Evolutionary conservation across 805 yeast species (phyloP), one percentile per base, ranked within the genome.

Genomic region (Pichia manshurica): DNA sequence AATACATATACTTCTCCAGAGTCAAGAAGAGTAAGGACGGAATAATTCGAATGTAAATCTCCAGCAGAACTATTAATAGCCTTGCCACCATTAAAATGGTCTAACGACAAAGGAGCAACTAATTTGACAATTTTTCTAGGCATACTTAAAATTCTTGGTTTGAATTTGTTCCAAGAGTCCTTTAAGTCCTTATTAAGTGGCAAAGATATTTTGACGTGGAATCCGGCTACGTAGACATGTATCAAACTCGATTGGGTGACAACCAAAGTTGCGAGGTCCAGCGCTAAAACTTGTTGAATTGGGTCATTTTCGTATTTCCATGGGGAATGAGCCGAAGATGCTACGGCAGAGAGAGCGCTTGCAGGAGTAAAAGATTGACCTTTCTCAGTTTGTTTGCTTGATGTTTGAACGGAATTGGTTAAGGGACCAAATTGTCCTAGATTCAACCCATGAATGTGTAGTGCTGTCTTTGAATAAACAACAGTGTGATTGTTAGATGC

Each of bases 371-470:
- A 17, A 19, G 21, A 3, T 8, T 36, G 9, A 13, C n/a, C 31
- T 13, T 72, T 74, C 17, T 70, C 54, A 1, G 63, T 54, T 1
- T 80, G 79, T 29, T 39, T 39, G 7, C 13, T 39, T 9, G 42
- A 53, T 8, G 29, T 25, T 10, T 25, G 29, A 3, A 29, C 31
- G 15, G 51, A 23, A 37, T 39, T 46, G 13, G 46, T 29, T n/a
- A 48, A 33, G 5, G 51, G 46, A 2, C 91, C 91, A 82, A 87
- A 79, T 62, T 87, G 96, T 0, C 96, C 96, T 22, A 78, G 64
- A 58, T 87, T 85, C 16, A 82, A 66, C 3, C 96, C 96, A 95
- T 95, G 87, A 35, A 78, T 65, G 50, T 68, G 75, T 3, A 84
- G 51, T 6, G 73, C 72, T 34, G 68, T 58, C 4, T 63, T 65